Base-by-base conservation (phyloP, 495 filamentous ascomycete species). In the Aspergillus campestris region DNA sequence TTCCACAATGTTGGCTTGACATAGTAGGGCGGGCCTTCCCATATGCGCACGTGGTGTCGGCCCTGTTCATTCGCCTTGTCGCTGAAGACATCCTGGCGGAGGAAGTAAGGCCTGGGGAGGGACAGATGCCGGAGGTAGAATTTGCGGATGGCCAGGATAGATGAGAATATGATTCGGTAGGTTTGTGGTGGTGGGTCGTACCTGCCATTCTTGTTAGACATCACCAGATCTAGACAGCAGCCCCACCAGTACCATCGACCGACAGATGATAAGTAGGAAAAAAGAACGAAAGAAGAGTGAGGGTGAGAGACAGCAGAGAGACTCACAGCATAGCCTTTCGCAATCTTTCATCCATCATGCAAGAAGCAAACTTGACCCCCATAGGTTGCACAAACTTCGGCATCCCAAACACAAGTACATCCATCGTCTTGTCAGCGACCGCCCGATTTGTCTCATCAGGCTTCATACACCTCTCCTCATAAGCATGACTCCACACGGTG, bases 271-370 rank as follows among this genome's bases (percentile, higher is more conserved):
- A 24, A 24, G 4, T 24, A 24, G 18, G 18, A 48, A 41, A 4
- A 8, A 41, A 7, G 9, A 10, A 31, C n/a, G 10, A 40, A 9
- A 34, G 14, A 13, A 6, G 15, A 40, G 8, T 14, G 9, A 11
- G 15, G 15, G n/a, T 11, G 8, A 9, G 10, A 38, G 14, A 11
- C 34, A 11, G 12, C 7, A 15, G 9, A 34, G 12, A 13, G 5
- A 35, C 53, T 52, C 54, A 82, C 78, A 79, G 70, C 75, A 86
- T 84, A 0, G 81, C 79, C 18, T 60, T 68, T 12, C 82, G 64
- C 31, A 83, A 55, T 6, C 80, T 59, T 29, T 79, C 74, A 31
- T 80, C 79, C 74, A 84, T 78, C 34, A 84, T 41, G 9, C 70
- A 73, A 9, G 65, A 67, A 1, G 80, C 68, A 27, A 77, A 50